phyloP scores from a whole-genome alignment of 2,329 filamentous ascomycete species.

The Macroventuria anomochaeta region DNA sequence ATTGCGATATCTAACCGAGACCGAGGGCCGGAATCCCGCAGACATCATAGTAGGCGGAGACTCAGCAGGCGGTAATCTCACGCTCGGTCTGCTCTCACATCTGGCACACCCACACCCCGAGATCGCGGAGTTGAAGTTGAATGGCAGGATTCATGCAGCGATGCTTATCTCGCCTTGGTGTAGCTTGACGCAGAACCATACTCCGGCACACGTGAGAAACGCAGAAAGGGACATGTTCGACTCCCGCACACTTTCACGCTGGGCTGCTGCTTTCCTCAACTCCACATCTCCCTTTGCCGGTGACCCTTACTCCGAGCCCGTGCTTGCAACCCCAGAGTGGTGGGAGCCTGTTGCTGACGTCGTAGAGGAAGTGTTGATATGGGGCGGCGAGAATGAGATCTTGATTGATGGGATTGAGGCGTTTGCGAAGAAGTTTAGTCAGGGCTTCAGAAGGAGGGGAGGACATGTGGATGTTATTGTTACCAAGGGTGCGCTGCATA shows the following conservation, averaged over 20 bases:
- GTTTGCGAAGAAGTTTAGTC: conserved; percentile 57
- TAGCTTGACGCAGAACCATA: conserved; percentile 55
- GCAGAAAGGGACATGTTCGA: conserved; percentile 60
- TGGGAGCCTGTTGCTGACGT: conserved; percentile 57
- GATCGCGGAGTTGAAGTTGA: conserved; percentile 53
- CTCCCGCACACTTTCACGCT: conserved; percentile 50
- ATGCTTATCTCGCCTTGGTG: conserved; percentile 66
- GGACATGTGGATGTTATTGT: conserved; percentile 45
- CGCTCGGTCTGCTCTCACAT: conserved; percentile 56
- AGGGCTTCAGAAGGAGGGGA: conserved; percentile 43
- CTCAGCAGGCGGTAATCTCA: conserved; percentile 61
- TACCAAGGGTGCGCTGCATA: conserved; percentile 49
- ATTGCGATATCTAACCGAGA: conserved; percentile 53
- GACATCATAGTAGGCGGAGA: conserved; percentile 59
- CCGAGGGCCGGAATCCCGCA: conserved; percentile 43
- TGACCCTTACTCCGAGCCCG: conserved; percentile 61
- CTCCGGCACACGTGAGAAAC: conserved; percentile 54
- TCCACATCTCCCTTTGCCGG: conserved; percentile 54
- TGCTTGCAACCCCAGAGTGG: conserved; percentile 59
- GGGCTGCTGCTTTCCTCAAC: conserved; percentile 59
- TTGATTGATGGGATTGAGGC: conserved; percentile 62
- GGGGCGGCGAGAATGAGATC: conserved; percentile 63
- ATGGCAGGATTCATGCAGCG: conserved; percentile 56
- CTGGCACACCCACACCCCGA: conserved; percentile 64
- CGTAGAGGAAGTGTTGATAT: conserved; percentile 59